Conservation (phyloP, 805 yeast species). For the Candida arabinofermentans region DNA sequence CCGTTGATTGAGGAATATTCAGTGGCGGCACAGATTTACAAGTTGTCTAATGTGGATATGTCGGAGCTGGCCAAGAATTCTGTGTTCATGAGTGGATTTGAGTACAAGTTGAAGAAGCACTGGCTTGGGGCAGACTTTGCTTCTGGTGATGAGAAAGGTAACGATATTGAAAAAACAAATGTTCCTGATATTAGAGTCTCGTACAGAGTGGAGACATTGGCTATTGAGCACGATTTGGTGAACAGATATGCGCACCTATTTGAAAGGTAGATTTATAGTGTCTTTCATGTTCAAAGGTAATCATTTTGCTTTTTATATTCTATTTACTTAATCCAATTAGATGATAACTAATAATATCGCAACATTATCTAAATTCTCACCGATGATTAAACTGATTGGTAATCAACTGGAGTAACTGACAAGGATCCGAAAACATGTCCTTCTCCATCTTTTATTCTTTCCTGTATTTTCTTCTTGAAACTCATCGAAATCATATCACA, state of each 20-base stretch:
- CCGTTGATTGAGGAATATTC: slow-evolving; percentile 97
- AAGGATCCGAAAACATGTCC: slow-evolving; percentile 23
- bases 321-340: neutral
- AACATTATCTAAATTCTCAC: neutral
- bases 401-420: slow-evolving; percentile 2
- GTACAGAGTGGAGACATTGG: slow-evolving; percentile 78
- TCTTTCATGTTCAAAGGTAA: too few species aligned
- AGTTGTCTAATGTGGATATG: slow-evolving; percentile 92
- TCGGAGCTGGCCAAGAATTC: slow-evolving; percentile 94
- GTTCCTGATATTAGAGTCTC: slow-evolving; percentile 87
- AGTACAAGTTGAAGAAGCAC: slow-evolving; percentile 75
- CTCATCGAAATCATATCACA: slow-evolving; percentile 19
- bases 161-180: slow-evolving; percentile 89
- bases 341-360: too few species aligned
- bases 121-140: slow-evolving; percentile 79
- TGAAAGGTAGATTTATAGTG: slow-evolving; percentile 2
- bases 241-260: slow-evolving; percentile 44
- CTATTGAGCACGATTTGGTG: slow-evolving; percentile 66
- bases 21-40: slow-evolving; percentile 97
- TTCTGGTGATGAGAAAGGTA: slow-evolving; percentile 65
- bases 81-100: slow-evolving; percentile 93
- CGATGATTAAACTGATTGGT: neutral
- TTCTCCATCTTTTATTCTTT: slow-evolving; percentile 28
- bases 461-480: slow-evolving; percentile 18
- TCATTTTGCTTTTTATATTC: neutral